Evolutionary conservation across 176 grass and related monocot genomes (phyloP).

Genomic region (Musa schizocarpa): DNA sequence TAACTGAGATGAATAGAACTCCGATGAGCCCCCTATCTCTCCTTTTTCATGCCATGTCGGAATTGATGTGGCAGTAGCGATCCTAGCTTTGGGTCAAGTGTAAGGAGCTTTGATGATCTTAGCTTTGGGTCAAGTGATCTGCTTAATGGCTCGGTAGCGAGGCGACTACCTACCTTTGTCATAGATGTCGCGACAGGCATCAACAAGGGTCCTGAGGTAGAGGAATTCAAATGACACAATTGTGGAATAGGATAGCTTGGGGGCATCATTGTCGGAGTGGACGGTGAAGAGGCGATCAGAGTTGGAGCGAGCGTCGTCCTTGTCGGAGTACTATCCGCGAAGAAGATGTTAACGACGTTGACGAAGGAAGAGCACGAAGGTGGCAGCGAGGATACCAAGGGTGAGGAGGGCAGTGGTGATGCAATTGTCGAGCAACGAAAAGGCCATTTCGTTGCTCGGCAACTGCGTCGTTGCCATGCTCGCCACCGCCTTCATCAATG

Average conservation of each 20-base stretch:
- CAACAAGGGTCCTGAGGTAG: slow-evolving; percentile 52
- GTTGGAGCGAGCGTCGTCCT: slow-evolving; percentile 39
- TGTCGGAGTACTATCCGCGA: slow-evolving; percentile 21
- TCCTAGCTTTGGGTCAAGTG: too few relatives aligned
- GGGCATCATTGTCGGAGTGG: slow-evolving; percentile 31
- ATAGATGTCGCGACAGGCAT: neutral
- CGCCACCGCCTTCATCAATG: slow-evolving; percentile 29
- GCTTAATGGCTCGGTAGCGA: too few relatives aligned
- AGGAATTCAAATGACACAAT: slow-evolving; percentile 44
- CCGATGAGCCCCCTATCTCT: too few relatives aligned
- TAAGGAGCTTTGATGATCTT: too few relatives aligned
- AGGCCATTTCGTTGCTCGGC: too few relatives aligned
- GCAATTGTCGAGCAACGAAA: too few relatives aligned
- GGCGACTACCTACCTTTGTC: too few relatives aligned
- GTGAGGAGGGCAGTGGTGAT: slow-evolving; percentile 45
- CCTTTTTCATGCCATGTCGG: too few relatives aligned
- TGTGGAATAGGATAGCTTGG: neutral
- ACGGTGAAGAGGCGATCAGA: slow-evolving; percentile 60
- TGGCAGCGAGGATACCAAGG: too few relatives aligned
- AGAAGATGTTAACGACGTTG: slow-evolving; percentile 24
- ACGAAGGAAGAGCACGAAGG: neutral
- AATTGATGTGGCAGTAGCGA: too few relatives aligned
- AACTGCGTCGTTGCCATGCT: slow-evolving; percentile 38
- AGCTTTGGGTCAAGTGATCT: too few relatives aligned
- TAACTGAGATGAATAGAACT: too few relatives aligned